Conservation (phyloP, 352 stramenopile genomes). For the Globisporangium splendens region DNA sequence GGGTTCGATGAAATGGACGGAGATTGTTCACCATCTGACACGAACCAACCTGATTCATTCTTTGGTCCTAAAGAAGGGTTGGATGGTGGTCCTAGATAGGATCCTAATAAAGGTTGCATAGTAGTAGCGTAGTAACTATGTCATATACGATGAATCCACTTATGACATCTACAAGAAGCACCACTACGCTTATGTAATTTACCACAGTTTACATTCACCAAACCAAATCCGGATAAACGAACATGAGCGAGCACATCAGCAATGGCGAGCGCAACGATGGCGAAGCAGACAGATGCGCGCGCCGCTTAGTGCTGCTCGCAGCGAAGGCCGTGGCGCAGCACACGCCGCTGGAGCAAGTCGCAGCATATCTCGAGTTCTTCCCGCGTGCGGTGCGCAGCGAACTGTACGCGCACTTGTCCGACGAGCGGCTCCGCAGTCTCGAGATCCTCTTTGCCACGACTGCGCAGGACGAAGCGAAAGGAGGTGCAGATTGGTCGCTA, state of each 20-base stretch:
- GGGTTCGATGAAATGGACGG: too few relatives aligned
- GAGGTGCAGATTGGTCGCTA: constrained; percentile 15
- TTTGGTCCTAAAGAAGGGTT: too few relatives aligned
- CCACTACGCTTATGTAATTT: neutral
- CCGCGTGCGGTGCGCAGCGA: constrained; percentile 32
- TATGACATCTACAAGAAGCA: neutral
- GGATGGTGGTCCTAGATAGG: too few relatives aligned
- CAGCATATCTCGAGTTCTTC: constrained; percentile 40
- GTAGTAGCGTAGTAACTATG: too few relatives aligned
- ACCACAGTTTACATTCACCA: neutral
- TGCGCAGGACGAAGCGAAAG: constrained; percentile 12
- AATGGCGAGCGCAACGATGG: neutral
- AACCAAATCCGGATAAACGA: neutral
- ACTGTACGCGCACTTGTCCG: constrained; percentile 36
- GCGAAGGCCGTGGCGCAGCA: constrained; percentile 23
- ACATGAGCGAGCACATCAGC: neutral
- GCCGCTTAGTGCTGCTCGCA: constrained; percentile 24
- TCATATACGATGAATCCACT: too few relatives aligned
- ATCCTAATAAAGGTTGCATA: too few relatives aligned
- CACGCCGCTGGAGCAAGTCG: constrained; percentile 32
- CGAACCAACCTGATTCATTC: too few relatives aligned
- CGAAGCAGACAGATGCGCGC: neutral
- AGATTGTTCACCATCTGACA: too few relatives aligned
- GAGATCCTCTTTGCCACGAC: constrained; percentile 29
- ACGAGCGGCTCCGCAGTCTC: constrained; percentile 43